Conservation (phyloP, 2,329 filamentous ascomycete genomes). For the Dothiorella sarmentorum region DNA sequence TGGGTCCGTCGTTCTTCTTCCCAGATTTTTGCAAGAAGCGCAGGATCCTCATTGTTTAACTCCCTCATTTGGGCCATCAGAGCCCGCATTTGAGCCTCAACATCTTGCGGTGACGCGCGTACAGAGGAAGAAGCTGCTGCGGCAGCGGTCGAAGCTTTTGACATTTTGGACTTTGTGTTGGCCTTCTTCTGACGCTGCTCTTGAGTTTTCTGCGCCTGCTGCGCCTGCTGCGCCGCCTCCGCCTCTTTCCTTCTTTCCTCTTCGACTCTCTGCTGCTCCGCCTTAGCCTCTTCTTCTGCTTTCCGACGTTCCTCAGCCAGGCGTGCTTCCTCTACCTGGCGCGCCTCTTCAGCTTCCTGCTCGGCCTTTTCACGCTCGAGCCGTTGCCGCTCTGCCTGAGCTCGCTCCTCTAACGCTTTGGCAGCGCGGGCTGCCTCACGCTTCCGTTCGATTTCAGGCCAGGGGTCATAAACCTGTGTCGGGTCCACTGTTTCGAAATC, state of each 20-base stretch:
- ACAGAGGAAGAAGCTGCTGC: background rate
- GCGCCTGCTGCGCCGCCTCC: background rate
- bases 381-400: slow-evolving; percentile 32
- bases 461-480: slow-evolving; percentile 53
- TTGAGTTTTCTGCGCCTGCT: background rate
- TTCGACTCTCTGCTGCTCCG: slow-evolving; percentile 16
- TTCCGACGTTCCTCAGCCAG: slow-evolving; percentile 22
- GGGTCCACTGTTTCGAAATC: slow-evolving; percentile 47
- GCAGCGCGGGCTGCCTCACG: slow-evolving; percentile 32
- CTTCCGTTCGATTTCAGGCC: slow-evolving; percentile 47
- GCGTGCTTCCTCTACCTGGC: slow-evolving; percentile 29
- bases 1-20: slow-evolving; percentile 49
- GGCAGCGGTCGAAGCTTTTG: slow-evolving; percentile 23
- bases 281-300: slow-evolving; percentile 24
- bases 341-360: slow-evolving; percentile 28
- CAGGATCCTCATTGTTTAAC: slow-evolving; percentile 54
- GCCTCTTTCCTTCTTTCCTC: slow-evolving; percentile 22
- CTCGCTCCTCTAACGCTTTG: slow-evolving; percentile 34
- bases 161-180: slow-evolving; percentile 28
- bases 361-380: slow-evolving; percentile 17
- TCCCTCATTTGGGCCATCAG: slow-evolving; percentile 59
- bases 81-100: slow-evolving; percentile 49
- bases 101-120: slow-evolving; percentile 19
- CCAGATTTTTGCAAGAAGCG: slow-evolving; percentile 54
- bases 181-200: slow-evolving; percentile 21